Percentiles rank a stretch among this genome's conserved stretches.
Evolutionary conservation across 495 filamentous ascomycete species (phyloP).

Genomic region (Penicillium dipodomyicola): DNA sequence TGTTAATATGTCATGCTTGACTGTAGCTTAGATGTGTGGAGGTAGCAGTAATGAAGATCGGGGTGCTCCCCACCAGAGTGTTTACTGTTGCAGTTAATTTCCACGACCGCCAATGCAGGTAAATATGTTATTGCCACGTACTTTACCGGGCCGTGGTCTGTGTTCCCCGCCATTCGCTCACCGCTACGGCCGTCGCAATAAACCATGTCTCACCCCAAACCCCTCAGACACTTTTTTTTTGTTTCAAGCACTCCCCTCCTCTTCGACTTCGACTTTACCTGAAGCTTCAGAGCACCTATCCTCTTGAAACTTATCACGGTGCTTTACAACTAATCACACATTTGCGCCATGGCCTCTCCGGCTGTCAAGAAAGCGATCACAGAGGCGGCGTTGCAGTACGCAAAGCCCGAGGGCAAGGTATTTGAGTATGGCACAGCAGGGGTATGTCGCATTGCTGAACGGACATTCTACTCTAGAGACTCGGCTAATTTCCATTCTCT

Average conservation of each 20-base stretch:
- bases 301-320: background rate
- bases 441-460: conserved; percentile 45
- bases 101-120: conserved; percentile 11
- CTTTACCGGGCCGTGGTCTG: background rate
- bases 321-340: conserved; percentile 9
- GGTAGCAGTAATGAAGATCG: conserved; percentile 8
- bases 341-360: conserved; percentile 44
- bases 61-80: conserved; percentile 8
- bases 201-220: conserved; percentile 31
- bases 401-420: conserved; percentile 65
- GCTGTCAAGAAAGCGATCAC: conserved; percentile 46
- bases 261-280: conserved; percentile 9
- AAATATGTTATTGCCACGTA: conserved; percentile 19
- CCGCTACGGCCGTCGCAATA: conserved; percentile 37
- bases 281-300: conserved; percentile 7
- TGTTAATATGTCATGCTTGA: conserved; percentile 1
- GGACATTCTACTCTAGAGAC: conserved; percentile 9
- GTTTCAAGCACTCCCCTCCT: conserved; percentile 19
- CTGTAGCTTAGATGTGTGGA: conserved; percentile 3
- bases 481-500: conserved; percentile 22
- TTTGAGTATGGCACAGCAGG: conserved; percentile 97
- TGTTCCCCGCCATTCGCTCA: conserved; percentile 29
- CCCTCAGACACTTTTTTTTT: conserved; percentile 34
- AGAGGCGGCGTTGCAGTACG: conserved; percentile 46
- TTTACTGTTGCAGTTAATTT: conserved; percentile 15